Base-by-base conservation (phyloP, 2,329 filamentous ascomycete genomes). In the Xylaria hypoxylon region DNA sequence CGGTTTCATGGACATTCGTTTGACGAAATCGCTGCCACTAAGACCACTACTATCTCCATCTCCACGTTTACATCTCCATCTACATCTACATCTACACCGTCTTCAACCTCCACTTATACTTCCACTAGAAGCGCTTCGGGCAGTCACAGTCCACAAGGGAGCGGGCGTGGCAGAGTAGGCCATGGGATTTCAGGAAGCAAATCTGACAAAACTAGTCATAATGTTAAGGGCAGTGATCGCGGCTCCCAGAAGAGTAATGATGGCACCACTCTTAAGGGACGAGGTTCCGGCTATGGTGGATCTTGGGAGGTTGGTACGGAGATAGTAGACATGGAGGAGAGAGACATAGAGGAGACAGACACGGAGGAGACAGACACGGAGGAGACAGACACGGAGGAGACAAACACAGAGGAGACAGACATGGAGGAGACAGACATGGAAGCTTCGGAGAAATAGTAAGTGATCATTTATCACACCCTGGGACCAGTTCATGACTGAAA, bases 361-460 rank as follows among this genome's bases (percentile, higher is more conserved):
- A 55, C 22, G 31, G 47, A 24, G 40, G 42, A 5, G 24, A n/a
- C 19, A 11, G 26, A 15, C 4, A 57, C 44, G 45, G 28, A 24
- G 44, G 33, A 24, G 56, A 33, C 8, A 24, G n/a, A 22, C 38
- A 63, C 8, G 15, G n/a, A 7, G 48, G 35, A 8, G 50, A 24
- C 5, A 13, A 22, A 11, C 10, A 56, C 24, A n/a, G 40, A 4
- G 31, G 33, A 19, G 17, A n/a, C n/a, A 31, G 5, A 40, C 2
- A 42, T 28, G 57, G 57, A 42, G 15, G 31, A 31, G 8, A 17
- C 19, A 3, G 5, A 47, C 17, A 13, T 44, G 47, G 19, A 35
- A 38, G 45, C 6, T 59, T 47, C 7, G 59, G 59, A 8, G 31
- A 38, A 33, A 50, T 59, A 38, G 66, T 68, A 56, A 65, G 66